These are phyloP conservation scores for Phytopythium sindhum DNA, from an alignment of 352 stramenopile genomes.

Conservation along the genomic window DNA sequence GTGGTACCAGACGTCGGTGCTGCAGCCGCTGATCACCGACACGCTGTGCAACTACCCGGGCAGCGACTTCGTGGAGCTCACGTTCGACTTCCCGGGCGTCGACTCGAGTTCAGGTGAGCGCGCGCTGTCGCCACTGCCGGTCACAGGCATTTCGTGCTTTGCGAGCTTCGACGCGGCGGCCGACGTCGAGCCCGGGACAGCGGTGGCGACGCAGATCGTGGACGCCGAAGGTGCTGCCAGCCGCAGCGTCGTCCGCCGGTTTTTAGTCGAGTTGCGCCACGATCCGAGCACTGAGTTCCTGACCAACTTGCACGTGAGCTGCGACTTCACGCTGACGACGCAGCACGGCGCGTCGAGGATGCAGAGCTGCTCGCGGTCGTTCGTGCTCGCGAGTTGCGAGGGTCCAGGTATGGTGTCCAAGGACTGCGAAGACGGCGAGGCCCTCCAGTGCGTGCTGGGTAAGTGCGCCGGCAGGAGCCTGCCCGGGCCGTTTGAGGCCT, in stretches of 20 bases:
- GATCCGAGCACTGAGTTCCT: constrained; percentile 27
- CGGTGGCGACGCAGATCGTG: constrained; percentile 1
- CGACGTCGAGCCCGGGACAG: not conserved
- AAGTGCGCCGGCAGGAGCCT: constrained; percentile 25
- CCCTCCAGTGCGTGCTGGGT: constrained; percentile 11
- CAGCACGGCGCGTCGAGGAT: constrained; percentile 14
- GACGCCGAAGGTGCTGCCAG: not conserved
- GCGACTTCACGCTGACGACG: constrained; percentile 50
- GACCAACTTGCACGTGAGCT: constrained; percentile 45
- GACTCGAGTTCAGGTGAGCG: not conserved
- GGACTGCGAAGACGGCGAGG: constrained; percentile 1
- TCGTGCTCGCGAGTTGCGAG: constrained; percentile 62
- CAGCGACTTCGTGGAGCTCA: constrained; percentile 27
- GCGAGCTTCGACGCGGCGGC: constrained; percentile 2
- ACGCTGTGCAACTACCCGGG: constrained; percentile 22
- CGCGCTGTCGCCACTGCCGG: not conserved
- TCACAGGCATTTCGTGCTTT: constrained; percentile 3
- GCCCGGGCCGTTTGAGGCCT: constrained; percentile 26
- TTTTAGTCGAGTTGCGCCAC: constrained; percentile 49
- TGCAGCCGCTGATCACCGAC: constrained; percentile 20
- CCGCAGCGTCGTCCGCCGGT: constrained; percentile 31
- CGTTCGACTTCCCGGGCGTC: constrained; percentile 5
- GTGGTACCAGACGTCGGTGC: constrained; percentile 59
- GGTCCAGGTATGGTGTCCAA: constrained; percentile 29
- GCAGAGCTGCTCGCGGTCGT: constrained; percentile 38